These are phyloP conservation scores for Apiotrichum laibachii DNA, from an alignment of 1,284 basidiomycete species.

Conservation along the genomic window DNA sequence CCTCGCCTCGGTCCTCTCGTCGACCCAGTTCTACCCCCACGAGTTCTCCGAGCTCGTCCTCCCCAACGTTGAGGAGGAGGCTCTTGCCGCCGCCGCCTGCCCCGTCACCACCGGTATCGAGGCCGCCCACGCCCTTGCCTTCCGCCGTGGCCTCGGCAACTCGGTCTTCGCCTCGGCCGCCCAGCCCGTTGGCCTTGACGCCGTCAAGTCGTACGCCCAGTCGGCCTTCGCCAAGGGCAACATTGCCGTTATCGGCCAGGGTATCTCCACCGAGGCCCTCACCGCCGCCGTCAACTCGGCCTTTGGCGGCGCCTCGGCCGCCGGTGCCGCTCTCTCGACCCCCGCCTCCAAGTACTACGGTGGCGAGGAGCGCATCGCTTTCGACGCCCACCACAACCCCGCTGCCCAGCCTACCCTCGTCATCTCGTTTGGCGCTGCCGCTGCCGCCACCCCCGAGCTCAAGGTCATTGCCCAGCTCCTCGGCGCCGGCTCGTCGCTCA, in stretches of 20 bases:
- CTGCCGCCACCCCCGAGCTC: conserved; percentile 63
- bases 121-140: conserved; percentile 79
- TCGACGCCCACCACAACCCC: conserved; percentile 58
- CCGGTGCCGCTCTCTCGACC: conserved; percentile 42
- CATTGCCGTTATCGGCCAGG: conserved; percentile 79
- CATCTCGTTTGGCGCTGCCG: conserved; percentile 72
- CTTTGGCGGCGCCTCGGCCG: conserved; percentile 54
- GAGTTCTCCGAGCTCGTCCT: conserved; percentile 83
- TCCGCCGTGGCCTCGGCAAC: conserved; percentile 84
- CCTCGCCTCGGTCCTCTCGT: conserved; percentile 75
- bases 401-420: conserved; percentile 65
- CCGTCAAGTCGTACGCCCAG: conserved; percentile 68
- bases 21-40: conserved; percentile 76
- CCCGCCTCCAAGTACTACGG: conserved; percentile 66
- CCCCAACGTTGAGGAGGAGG: conserved; percentile 70
- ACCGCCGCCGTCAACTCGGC: conserved; percentile 68
- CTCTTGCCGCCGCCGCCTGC: conserved; percentile 61
- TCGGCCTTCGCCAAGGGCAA: conserved; percentile 71
- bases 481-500: conserved; percentile 67
- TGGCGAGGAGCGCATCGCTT: conserved; percentile 70
- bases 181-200: conserved; percentile 62
- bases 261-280: conserved; percentile 71
- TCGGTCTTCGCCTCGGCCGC: conserved; percentile 78
- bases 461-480: conserved; percentile 74
- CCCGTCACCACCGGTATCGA: conserved; percentile 64